A percentile compares a stretch with the other conserved stretches of the same genome.
These are phyloP conservation scores for Chlamydomonas schloesseri DNA, from an alignment of 139 green algal genomes.

Conservation along the genomic window DNA sequence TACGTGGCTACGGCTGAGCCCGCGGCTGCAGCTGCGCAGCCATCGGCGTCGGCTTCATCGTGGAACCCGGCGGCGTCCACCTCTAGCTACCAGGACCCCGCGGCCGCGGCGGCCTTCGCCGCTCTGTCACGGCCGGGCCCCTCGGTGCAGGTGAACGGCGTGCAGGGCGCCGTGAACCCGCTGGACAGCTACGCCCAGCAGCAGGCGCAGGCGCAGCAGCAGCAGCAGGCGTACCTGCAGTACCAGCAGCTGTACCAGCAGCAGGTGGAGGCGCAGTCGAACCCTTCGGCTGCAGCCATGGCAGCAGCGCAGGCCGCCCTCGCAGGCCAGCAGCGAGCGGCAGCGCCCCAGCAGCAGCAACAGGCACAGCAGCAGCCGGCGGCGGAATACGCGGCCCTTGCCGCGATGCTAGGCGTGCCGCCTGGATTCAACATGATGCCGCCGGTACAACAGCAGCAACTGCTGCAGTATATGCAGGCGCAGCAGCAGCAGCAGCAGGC, in stretches of 20 bases:
- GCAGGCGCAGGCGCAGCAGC: background rate
- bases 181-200: background rate
- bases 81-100: too few species aligned
- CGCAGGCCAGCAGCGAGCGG: background rate
- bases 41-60: background rate
- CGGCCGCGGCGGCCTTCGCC: too few species aligned
- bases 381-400: conserved; percentile 11
- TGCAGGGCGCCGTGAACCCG: background rate
- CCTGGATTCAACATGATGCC: background rate
- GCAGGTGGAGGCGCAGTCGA: background rate
- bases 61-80: background rate
- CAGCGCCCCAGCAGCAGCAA: background rate
- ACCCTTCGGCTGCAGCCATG: conserved; percentile 1
- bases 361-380: background rate
- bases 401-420: conserved; percentile 23
- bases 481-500: background rate
- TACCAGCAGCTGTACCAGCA: background rate
- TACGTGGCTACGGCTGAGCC: background rate
- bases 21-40: too few species aligned
- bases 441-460: background rate
- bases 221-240: background rate
- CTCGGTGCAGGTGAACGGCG: background rate
- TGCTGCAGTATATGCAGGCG: background rate
- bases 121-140: background rate
- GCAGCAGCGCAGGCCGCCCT: conserved; percentile 9